Evolutionary conservation across 2,329 filamentous ascomycete species (phyloP).

Genomic region (Tympanopsis confertula): DNA sequence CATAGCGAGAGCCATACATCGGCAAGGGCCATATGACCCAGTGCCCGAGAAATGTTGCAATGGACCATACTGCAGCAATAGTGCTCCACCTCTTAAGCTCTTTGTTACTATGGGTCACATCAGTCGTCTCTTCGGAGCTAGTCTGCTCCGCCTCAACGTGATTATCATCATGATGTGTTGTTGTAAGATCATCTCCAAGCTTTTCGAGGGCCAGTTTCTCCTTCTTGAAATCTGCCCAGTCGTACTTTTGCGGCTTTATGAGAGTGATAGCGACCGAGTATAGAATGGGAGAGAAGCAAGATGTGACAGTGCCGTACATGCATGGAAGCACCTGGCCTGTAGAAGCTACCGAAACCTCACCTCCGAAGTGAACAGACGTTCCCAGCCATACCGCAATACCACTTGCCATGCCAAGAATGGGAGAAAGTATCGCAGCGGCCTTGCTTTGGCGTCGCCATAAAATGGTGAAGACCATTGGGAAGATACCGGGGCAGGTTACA

Average conservation of each 20-base stretch:
- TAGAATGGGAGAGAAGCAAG: constrained; percentile 24
- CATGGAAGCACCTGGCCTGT: constrained; percentile 37
- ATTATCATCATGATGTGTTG: constrained; percentile 4
- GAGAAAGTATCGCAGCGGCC: constrained; percentile 34
- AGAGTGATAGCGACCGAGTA: constrained; percentile 35
- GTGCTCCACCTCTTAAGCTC: constrained; percentile 31
- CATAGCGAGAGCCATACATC: constrained; percentile 38
- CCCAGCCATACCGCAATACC: constrained; percentile 41
- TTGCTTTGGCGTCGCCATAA: constrained; percentile 37
- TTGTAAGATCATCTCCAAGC: constrained; percentile 7
- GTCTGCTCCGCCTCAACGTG: constrained; percentile 11
- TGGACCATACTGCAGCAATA: constrained; percentile 31
- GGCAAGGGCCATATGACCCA: constrained; percentile 42
- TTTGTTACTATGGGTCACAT: constrained; percentile 12
- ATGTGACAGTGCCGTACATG: constrained; percentile 38
- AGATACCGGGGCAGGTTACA: constrained; percentile 38
- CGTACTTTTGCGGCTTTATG: constrained; percentile 26
- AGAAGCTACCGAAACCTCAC: constrained; percentile 30
- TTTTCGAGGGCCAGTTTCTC: constrained; percentile 23
- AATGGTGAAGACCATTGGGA: constrained; percentile 39
- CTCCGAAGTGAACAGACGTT: constrained; percentile 29
- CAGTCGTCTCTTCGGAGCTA: constrained; percentile 10
- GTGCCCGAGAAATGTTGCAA: constrained; percentile 36
- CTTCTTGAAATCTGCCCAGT: constrained; percentile 25
- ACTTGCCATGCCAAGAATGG: constrained; percentile 34